phyloP scores from a whole-genome alignment of 371 early-diverging fungal genomes.

The Gilbertella persicaria region DNA sequence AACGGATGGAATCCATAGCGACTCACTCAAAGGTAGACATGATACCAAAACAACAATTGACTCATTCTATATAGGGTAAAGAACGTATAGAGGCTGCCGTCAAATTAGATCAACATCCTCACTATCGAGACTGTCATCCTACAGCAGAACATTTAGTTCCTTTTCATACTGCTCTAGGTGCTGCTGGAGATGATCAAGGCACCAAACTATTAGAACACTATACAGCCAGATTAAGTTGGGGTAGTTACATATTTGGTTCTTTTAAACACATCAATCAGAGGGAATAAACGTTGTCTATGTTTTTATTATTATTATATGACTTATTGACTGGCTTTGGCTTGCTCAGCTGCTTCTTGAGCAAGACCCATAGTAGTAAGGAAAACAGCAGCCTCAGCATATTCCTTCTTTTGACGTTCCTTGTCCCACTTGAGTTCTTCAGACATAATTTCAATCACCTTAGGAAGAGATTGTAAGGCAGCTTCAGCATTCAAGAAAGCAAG shows the following conservation, averaged over 20 bases:
- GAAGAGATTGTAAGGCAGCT: constrained; percentile 87
- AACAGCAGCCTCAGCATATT: constrained; percentile 68
- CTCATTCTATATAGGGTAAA: constrained; percentile 15
- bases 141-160: constrained; percentile 44
- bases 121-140: constrained; percentile 36
- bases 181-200: constrained; percentile 33
- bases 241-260: too few relatives aligned
- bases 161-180: constrained; percentile 36
- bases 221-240: too few relatives aligned
- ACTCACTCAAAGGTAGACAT: too few relatives aligned
- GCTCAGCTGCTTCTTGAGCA: constrained; percentile 15
- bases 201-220: too few relatives aligned
- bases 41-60: too few relatives aligned
- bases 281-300: neutral
- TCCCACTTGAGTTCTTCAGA: constrained; percentile 87
- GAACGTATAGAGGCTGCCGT: constrained; percentile 25
- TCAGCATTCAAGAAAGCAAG: constrained; percentile 95
- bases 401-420: constrained; percentile 62
- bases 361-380: constrained; percentile 94
- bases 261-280: too few relatives aligned
- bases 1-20: constrained; percentile 22
- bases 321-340: constrained; percentile 5
- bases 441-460: constrained; percentile 92
- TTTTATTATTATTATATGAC: constrained; percentile 7
- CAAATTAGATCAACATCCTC: constrained; percentile 24